Conservation (phyloP, 2,329 filamentous ascomycete species). For the Neocatenulostroma microsporum region DNA sequence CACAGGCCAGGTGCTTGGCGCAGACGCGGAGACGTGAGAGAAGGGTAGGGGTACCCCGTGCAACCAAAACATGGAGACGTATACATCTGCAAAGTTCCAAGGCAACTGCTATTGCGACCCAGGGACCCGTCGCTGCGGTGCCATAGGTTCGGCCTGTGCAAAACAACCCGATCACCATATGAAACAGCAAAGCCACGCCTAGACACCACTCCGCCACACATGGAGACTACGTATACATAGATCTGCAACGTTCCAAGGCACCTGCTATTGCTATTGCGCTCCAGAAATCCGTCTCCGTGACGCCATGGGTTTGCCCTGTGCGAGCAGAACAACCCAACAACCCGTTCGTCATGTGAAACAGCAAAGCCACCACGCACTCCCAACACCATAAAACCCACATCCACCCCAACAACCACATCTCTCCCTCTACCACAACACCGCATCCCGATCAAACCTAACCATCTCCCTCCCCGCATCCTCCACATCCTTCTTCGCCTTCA, state of each 20-base stretch:
- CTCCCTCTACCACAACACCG: constrained; percentile 53
- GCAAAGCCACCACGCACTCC: background rate
- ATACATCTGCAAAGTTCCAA: too few relatives aligned
- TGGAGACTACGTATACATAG: too few relatives aligned
- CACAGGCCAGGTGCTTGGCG: too few relatives aligned
- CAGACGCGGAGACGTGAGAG: too few relatives aligned
- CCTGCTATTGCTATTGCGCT: background rate
- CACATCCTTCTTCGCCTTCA: constrained; percentile 99
- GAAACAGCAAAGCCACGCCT: too few relatives aligned
- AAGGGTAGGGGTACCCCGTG: too few relatives aligned
- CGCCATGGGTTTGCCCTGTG: background rate
- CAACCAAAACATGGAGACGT: too few relatives aligned
- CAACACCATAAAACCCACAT: background rate
- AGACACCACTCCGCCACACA: too few relatives aligned
- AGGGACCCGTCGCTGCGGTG: too few relatives aligned
- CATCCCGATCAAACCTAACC: constrained; percentile 78
- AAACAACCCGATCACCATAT: too few relatives aligned
- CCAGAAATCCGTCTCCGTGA: background rate
- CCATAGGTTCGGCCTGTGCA: too few relatives aligned
- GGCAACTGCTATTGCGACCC: too few relatives aligned
- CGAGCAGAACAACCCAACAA: background rate
- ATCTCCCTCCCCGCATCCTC: constrained; percentile 91
- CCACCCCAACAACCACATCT: background rate
- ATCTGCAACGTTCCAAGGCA: background rate
- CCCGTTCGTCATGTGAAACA: background rate